These are phyloP conservation scores for Phascolomyces articulosus DNA, from an alignment of 371 early-diverging fungal genomes.

Conservation along the genomic window DNA sequence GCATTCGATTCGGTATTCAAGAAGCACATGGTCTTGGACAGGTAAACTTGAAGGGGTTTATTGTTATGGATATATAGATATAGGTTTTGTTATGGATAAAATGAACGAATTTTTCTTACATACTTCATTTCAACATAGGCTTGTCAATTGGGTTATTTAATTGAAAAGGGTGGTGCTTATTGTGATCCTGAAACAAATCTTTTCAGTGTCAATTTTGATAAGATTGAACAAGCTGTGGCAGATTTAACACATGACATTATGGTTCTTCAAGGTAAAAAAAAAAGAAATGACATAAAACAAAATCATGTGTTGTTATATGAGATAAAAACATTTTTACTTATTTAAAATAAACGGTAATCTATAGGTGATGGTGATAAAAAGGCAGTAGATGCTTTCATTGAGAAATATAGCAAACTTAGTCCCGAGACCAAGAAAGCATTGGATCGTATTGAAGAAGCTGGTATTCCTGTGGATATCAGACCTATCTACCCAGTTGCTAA, in stretches of 20 bases:
- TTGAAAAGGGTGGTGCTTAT: conserved; percentile 71
- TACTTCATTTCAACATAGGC: conserved; percentile 16
- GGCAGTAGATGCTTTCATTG: conserved; percentile 63
- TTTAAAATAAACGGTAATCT: too few relatives aligned
- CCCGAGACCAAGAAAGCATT: conserved; percentile 57
- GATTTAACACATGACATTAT: conserved; percentile 72
- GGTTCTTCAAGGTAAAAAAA: conserved; percentile 61
- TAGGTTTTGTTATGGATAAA: neutral
- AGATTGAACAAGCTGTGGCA: conserved; percentile 65
- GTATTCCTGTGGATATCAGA: conserved; percentile 56
- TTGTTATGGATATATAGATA: neutral
- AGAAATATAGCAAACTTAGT: conserved; percentile 61
- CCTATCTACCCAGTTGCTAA: conserved; percentile 39
- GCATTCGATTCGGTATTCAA: conserved; percentile 79
- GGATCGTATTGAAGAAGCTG: conserved; percentile 53
- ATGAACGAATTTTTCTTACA: too few relatives aligned
- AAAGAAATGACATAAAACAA: too few relatives aligned
- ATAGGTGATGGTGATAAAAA: conserved; percentile 71
- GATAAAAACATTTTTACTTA: too few relatives aligned
- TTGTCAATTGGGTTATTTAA: conserved; percentile 70
- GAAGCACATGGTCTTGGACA: conserved; percentile 84
- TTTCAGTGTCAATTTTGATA: conserved; percentile 71
- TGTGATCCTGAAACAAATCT: conserved; percentile 44
- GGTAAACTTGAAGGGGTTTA: conserved; percentile 30
- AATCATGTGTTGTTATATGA: too few relatives aligned